Evolutionary conservation across 495 filamentous ascomycete genomes (phyloP).

Genomic region (Hypoxylon fragiforme): DNA sequence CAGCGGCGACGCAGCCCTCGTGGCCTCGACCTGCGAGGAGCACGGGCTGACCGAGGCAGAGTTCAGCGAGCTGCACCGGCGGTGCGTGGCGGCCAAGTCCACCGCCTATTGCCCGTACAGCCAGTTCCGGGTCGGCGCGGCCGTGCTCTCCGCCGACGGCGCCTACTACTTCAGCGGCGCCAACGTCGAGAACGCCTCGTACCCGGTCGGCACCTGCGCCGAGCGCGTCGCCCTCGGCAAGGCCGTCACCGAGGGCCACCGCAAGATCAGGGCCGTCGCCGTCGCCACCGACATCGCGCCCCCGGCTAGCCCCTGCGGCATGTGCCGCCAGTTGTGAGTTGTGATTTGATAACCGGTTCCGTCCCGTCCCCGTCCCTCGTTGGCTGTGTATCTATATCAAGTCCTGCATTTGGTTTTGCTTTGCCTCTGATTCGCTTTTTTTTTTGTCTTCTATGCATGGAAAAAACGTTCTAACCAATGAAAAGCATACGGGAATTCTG

Average conservation of each 20-base stretch:
- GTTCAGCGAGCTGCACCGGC: constrained; percentile 60
- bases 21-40: constrained; percentile 39
- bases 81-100: constrained; percentile 66
- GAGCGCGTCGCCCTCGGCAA: constrained; percentile 82
- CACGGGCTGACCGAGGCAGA: constrained; percentile 60
- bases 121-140: constrained; percentile 86
- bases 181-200: constrained; percentile 93
- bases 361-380: too few species aligned
- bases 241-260: constrained; percentile 73
- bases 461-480: background rate
- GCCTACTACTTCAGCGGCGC: constrained; percentile 69
- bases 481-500: constrained; percentile 80
- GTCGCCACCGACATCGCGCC: constrained; percentile 80
- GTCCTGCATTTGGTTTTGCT: too few species aligned
- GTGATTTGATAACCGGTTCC: background rate
- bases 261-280: constrained; percentile 76
- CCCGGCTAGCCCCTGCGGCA: constrained; percentile 74
- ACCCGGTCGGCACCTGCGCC: constrained; percentile 92
- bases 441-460: too few species aligned
- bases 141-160: constrained; percentile 68
- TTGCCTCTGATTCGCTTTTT: too few species aligned
- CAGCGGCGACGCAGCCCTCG: constrained; percentile 24
- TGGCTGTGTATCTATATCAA: too few species aligned
- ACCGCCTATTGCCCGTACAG: constrained; percentile 93
- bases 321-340: constrained; percentile 64